A percentile compares a stretch with the other conserved stretches of the same genome.
phyloP scores from a whole-genome alignment of 805 yeast genomes.

The Lipomyces japonicus region DNA sequence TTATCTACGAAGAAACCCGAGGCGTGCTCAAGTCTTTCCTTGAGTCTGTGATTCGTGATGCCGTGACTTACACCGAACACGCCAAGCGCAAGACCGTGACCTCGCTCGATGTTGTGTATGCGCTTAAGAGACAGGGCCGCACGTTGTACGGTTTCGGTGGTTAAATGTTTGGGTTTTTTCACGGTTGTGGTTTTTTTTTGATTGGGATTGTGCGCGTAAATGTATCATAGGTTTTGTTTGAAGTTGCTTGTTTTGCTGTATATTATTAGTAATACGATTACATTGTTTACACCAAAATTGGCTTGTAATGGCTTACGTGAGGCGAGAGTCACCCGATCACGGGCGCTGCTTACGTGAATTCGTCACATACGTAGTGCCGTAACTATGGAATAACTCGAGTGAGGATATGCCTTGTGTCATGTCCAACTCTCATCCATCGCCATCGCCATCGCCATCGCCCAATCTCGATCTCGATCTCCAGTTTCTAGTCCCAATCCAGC shows the following conservation, averaged over 20 bases:
- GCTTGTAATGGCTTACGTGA: too few relatives aligned
- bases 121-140: constrained; percentile 99
- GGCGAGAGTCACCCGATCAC: too few relatives aligned
- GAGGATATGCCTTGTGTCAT: too few relatives aligned
- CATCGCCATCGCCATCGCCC: neutral
- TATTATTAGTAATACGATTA: too few relatives aligned
- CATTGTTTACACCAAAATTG: too few relatives aligned
- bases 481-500: neutral
- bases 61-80: constrained; percentile 99
- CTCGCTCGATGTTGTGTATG: constrained; percentile 96
- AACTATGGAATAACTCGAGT: too few relatives aligned
- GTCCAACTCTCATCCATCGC: too few relatives aligned
- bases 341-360: too few relatives aligned
- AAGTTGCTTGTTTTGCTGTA: neutral
- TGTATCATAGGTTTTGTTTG: constrained; percentile 16
- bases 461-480: neutral
- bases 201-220: constrained; percentile 1
- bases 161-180: constrained; percentile 44
- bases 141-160: constrained; percentile 99
- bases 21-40: constrained; percentile 92
- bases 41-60: constrained; percentile 97
- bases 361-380: too few relatives aligned
- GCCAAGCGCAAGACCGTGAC: constrained; percentile 99
- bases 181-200: neutral
- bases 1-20: constrained; percentile 98